A percentile compares a stretch with the other conserved stretches of the same genome.
These are phyloP conservation scores for Daldinia caldariorum DNA, from an alignment of 495 filamentous ascomycete genomes.

Conservation along the genomic window DNA sequence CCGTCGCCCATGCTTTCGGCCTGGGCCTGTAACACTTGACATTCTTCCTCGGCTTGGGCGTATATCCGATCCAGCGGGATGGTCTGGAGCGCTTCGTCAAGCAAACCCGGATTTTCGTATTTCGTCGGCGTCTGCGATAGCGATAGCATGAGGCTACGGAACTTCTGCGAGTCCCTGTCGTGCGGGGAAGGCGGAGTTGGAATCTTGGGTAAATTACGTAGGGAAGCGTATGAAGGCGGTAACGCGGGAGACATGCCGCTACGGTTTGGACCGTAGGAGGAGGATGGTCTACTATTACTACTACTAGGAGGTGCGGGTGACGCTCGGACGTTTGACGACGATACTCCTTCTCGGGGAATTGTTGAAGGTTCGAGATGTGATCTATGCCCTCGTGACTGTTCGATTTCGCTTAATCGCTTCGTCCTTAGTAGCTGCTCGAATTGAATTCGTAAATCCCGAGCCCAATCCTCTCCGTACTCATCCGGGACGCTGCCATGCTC, in stretches of 20 bases:
- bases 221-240: slow-evolving; percentile 71
- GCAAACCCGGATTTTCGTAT: slow-evolving; percentile 95
- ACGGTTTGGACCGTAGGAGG: slow-evolving; percentile 47
- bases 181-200: slow-evolving; percentile 75
- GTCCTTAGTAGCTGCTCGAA: slow-evolving; percentile 83
- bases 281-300: slow-evolving; percentile 51
- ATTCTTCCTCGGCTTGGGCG: slow-evolving; percentile 91
- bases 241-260: slow-evolving; percentile 45
- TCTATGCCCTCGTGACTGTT: slow-evolving; percentile 62
- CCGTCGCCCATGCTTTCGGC: slow-evolving; percentile 83
- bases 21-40: slow-evolving; percentile 83
- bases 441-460: slow-evolving; percentile 62
- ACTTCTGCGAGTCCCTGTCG: slow-evolving; percentile 78
- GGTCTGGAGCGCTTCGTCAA: slow-evolving; percentile 88
- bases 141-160: slow-evolving; percentile 82
- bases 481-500: slow-evolving; percentile 40
- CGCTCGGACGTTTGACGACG: slow-evolving; percentile 54
- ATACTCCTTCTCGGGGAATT: slow-evolving; percentile 51
- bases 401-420: slow-evolving; percentile 80
- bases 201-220: slow-evolving; percentile 80
- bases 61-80: slow-evolving; percentile 95
- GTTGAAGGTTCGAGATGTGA: slow-evolving; percentile 35
- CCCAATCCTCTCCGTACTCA: slow-evolving; percentile 64
- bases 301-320: slow-evolving; percentile 47
- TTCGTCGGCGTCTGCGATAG: slow-evolving; percentile 86